Conservation (phyloP, 2,329 filamentous ascomycete genomes). For the Cryphonectria carpinicola region DNA sequence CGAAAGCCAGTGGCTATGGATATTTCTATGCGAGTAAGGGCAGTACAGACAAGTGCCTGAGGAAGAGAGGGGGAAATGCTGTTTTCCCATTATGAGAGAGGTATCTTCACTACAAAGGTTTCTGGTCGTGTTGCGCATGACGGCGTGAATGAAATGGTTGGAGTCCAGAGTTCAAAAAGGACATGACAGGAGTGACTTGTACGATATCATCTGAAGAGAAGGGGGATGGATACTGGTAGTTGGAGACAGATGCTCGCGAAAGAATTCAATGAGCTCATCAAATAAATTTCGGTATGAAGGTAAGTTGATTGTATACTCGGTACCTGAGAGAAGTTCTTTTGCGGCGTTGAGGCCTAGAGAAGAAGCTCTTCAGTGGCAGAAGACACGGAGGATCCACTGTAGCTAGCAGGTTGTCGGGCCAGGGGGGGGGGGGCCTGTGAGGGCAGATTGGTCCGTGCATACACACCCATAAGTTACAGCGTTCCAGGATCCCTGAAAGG, state of each 20-base stretch:
- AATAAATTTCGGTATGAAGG: neutral
- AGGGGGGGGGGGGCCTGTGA: neutral
- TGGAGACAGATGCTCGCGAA: neutral
- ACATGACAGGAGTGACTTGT: neutral
- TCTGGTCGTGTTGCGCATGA: neutral
- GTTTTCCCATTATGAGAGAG: too few species aligned
- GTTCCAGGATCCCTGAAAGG: neutral
- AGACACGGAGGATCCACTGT: neutral
- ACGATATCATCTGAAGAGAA: neutral
- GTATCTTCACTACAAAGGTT: neutral
- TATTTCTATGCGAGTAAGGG: neutral
- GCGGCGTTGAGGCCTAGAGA: neutral
- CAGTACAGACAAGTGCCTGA: too few species aligned
- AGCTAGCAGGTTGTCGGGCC: neutral
- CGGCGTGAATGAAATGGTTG: neutral
- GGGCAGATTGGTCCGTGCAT: constrained; percentile 1
- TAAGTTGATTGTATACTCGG: neutral
- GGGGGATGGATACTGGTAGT: neutral
- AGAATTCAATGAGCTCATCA: neutral
- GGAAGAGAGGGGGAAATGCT: too few species aligned
- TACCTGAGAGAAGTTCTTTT: neutral
- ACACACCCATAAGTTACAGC: neutral
- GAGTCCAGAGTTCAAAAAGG: neutral
- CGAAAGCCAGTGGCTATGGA: too few species aligned
- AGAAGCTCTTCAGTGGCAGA: neutral